Evolutionary conservation across 2,329 filamentous ascomycete genomes (phyloP).

Genomic region (Neoarthrinium moseri): DNA sequence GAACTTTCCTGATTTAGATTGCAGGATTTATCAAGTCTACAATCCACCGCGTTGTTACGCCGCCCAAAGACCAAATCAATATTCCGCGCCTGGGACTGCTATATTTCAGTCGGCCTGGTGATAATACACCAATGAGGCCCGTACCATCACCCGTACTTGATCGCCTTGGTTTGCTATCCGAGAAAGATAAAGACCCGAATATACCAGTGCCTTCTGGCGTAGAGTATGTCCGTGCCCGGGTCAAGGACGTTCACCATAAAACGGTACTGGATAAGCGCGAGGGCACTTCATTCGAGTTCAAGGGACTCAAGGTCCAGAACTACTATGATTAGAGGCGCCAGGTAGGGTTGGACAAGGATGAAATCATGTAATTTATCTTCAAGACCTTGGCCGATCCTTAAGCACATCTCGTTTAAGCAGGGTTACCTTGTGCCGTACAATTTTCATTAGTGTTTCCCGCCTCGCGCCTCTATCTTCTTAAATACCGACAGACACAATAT

Average conservation of each 20-base stretch:
- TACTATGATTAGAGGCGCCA: constrained; percentile 22
- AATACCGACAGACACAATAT: too few relatives aligned
- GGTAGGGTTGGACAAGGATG: too few relatives aligned
- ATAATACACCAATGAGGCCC: constrained; percentile 26
- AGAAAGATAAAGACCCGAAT: constrained; percentile 35
- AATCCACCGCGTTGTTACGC: constrained; percentile 23
- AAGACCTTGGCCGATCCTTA: too few relatives aligned
- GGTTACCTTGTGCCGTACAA: too few relatives aligned
- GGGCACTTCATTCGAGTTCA: constrained; percentile 42
- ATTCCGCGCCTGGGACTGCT: constrained; percentile 21
- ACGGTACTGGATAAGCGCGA: constrained; percentile 40
- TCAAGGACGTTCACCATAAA: constrained; percentile 45
- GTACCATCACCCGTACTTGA: constrained; percentile 35
- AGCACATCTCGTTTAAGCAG: too few relatives aligned
- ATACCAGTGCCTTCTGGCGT: constrained; percentile 36
- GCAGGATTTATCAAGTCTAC: constrained; percentile 25
- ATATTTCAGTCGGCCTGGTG: constrained; percentile 26
- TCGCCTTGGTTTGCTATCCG: constrained; percentile 34
- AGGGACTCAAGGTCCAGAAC: constrained; percentile 24
- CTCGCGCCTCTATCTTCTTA: too few relatives aligned
- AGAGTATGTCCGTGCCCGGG: constrained; percentile 43
- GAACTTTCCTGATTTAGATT: constrained; percentile 14
- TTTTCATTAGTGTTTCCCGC: too few relatives aligned
- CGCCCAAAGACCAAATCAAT: constrained; percentile 22
- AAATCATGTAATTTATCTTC: too few relatives aligned